Conservation (phyloP, 805 yeast species). For the Candida methanosorbosa region DNA sequence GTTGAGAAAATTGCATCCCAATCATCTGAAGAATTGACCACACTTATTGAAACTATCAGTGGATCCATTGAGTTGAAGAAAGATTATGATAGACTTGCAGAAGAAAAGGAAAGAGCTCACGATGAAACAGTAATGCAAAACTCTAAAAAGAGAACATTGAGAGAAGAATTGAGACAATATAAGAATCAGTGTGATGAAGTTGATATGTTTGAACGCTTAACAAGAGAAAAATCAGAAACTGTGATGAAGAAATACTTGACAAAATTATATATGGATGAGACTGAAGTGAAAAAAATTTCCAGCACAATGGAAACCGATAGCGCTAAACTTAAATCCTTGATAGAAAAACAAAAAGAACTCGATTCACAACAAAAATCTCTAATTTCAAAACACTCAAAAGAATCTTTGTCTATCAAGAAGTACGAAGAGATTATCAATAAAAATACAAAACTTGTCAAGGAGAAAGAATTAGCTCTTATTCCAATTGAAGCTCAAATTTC, state of each 20-base stretch:
- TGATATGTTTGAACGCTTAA: constrained; percentile 50
- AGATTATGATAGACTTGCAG: constrained; percentile 60
- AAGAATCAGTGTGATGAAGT: constrained; percentile 69
- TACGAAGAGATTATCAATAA: constrained; percentile 27
- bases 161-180: constrained; percentile 69
- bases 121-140: constrained; percentile 56
- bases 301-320: constrained; percentile 28
- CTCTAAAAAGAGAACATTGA: constrained; percentile 59
- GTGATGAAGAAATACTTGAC: constrained; percentile 48
- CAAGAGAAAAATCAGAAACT: constrained; percentile 37
- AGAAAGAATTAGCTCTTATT: constrained; percentile 38
- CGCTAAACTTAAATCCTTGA: constrained; percentile 26
- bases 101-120: constrained; percentile 56
- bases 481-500: constrained; percentile 55
- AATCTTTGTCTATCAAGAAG: constrained; percentile 32
- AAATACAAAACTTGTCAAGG: constrained; percentile 33
- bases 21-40: constrained; percentile 66
- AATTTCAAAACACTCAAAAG: constrained; percentile 36
- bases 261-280: constrained; percentile 55
- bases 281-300: constrained; percentile 26
- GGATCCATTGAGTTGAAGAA: constrained; percentile 63
- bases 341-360: constrained; percentile 20
- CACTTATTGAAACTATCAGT: constrained; percentile 70
- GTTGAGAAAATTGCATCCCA: constrained; percentile 91
- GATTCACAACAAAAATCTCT: constrained; percentile 15